A percentile compares a stretch with the other conserved stretches of the same genome.
phyloP scores from a whole-genome alignment of 805 yeast genomes.

The Barnettozyma botsteinii region DNA sequence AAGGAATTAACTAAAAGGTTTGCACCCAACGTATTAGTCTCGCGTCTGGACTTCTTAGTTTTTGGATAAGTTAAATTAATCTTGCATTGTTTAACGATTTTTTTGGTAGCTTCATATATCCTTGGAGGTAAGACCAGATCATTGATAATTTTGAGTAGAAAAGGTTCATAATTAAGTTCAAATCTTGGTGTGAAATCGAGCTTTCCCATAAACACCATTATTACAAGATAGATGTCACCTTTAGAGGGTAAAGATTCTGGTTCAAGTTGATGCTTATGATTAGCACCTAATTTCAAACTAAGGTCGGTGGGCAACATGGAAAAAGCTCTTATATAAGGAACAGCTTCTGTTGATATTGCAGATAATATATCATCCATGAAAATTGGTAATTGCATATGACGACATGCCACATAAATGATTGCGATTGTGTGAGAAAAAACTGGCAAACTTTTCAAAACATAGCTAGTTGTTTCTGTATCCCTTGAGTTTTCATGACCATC shows the following conservation, averaged over 20 bases:
- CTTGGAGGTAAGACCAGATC: constrained; percentile 47
- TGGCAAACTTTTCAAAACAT: constrained; percentile 9
- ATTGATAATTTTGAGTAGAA: constrained; percentile 36
- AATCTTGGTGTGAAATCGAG: neutral
- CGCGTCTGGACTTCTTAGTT: neutral
- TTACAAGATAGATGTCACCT: no score
- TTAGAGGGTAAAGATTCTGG: no score
- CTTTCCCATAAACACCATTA: constrained; percentile 21
- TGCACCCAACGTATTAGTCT: no score
- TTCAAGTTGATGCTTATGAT: constrained; percentile 33
- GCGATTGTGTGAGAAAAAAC: constrained; percentile 21
- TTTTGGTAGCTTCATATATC: constrained; percentile 33
- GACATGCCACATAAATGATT: constrained; percentile 46
- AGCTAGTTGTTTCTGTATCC: constrained; percentile 7
- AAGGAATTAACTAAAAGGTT: constrained; percentile 42
- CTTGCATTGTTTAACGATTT: constrained; percentile 22
- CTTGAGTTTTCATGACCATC: constrained; percentile 8
- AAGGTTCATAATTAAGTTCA: constrained; percentile 30
- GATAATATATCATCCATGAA: constrained; percentile 43
- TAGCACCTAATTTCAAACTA: constrained; percentile 34
- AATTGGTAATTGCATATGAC: constrained; percentile 44
- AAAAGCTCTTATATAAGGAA: constrained; percentile 44
- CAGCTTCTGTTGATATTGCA: constrained; percentile 35
- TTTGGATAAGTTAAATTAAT: constrained; percentile 3
- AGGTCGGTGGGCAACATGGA: constrained; percentile 35